These are phyloP conservation scores for Myxozyma mucilagina DNA, from an alignment of 805 yeast genomes.

Conservation along the genomic window DNA sequence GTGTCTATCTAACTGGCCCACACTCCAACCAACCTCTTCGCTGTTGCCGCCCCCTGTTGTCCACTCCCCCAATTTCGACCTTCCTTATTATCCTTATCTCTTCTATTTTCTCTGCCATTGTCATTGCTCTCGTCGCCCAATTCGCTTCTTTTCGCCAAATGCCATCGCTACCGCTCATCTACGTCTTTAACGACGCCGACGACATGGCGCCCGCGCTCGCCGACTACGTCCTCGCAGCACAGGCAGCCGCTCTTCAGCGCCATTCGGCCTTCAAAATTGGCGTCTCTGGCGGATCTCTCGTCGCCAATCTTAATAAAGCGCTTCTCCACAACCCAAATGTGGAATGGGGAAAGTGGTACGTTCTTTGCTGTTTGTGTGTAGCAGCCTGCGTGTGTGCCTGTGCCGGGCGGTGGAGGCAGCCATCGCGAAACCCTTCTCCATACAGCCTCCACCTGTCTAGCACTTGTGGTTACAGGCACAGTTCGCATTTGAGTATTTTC, in stretches of 20 bases:
- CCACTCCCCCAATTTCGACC: neutral
- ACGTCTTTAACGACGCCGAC: constrained; percentile 84
- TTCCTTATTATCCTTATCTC: neutral
- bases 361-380: neutral
- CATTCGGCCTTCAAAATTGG: constrained; percentile 85
- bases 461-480: no score
- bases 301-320: constrained; percentile 85
- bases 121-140: neutral
- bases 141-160: neutral
- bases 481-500: neutral
- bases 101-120: neutral
- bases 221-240: constrained; percentile 88
- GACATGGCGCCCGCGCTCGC: constrained; percentile 97
- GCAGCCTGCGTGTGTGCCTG: neutral
- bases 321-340: constrained; percentile 71
- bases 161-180: constrained; percentile 81
- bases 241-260: constrained; percentile 66
- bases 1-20: no score
- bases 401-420: neutral
- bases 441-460: no score
- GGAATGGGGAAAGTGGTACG: constrained; percentile 82
- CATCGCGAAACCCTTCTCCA: neutral
- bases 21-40: no score
- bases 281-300: constrained; percentile 87
- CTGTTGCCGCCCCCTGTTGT: neutral